These are phyloP conservation scores for Aegilops tauschii DNA, from an alignment of 176 grass and related monocot species.

Conservation along the genomic window DNA sequence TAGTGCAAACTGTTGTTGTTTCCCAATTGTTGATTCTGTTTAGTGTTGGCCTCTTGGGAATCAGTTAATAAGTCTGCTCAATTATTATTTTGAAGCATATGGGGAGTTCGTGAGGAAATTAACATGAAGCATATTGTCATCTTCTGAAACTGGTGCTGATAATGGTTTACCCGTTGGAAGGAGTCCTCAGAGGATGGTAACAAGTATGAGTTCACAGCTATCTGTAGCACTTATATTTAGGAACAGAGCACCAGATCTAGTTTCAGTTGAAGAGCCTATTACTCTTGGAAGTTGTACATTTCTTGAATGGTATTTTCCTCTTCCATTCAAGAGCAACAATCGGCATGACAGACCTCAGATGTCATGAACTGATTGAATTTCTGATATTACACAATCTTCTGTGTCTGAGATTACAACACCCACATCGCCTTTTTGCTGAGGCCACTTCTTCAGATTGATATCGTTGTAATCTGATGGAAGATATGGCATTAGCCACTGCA, in stretches of 20 bases:
- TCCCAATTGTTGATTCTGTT: neutral
- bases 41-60: neutral
- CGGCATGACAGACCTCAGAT: neutral
- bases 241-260: neutral
- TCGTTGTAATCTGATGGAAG: conserved; percentile 13
- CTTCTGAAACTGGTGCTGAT: no score
- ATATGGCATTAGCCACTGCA: conserved; percentile 17
- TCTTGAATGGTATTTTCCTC: neutral
- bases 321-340: neutral
- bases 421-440: neutral
- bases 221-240: neutral
- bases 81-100: neutral
- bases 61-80: neutral
- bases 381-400: neutral
- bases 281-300: neutral
- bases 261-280: neutral
- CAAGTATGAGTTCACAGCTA: no score
- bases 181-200: no score
- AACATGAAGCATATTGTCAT: neutral
- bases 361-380: neutral
- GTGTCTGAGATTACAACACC: neutral
- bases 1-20: neutral
- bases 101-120: neutral
- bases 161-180: no score
- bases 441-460: neutral